These are phyloP conservation scores for Serendipita sp. DNA, from an alignment of 768 basidiomycete genomes.

Conservation along the genomic window DNA sequence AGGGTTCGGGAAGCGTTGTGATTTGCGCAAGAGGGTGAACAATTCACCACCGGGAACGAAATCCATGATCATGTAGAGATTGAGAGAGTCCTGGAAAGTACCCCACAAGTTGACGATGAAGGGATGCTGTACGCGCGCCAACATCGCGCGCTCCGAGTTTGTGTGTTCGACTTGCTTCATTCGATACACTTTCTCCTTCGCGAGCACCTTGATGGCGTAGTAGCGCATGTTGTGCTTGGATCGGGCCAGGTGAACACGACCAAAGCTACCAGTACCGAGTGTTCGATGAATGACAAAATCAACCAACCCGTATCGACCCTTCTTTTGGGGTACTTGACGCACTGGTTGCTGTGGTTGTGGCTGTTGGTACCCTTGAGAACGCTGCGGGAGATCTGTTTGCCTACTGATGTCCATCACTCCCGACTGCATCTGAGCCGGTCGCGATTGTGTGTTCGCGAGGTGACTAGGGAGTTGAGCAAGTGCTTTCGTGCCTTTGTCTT, in stretches of 20 bases:
- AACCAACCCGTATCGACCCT: conserved; percentile 46
- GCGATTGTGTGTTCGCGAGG: background rate
- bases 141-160: conserved; percentile 82
- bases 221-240: conserved; percentile 91
- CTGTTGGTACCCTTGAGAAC: background rate
- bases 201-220: conserved; percentile 89
- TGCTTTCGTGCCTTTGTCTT: background rate
- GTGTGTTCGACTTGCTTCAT: conserved; percentile 97
- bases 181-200: conserved; percentile 80
- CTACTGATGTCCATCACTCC: background rate
- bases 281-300: conserved; percentile 75
- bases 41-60: conserved; percentile 94
- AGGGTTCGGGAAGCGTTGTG: conserved; percentile 87
- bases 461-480: background rate
- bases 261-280: conserved; percentile 90
- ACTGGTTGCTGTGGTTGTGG: background rate
- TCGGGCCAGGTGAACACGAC: conserved; percentile 81
- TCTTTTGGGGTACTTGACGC: background rate
- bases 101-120: conserved; percentile 97
- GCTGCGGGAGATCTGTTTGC: background rate
- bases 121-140: conserved; percentile 72
- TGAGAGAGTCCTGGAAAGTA: conserved; percentile 76
- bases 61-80: conserved; percentile 97
- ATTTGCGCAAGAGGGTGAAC: conserved; percentile 81
- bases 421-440: background rate